Percentiles rank a stretch among this genome's conserved stretches.
phyloP scores from a whole-genome alignment of 1,284 basidiomycete genomes.

The Melampsora medusae region DNA sequence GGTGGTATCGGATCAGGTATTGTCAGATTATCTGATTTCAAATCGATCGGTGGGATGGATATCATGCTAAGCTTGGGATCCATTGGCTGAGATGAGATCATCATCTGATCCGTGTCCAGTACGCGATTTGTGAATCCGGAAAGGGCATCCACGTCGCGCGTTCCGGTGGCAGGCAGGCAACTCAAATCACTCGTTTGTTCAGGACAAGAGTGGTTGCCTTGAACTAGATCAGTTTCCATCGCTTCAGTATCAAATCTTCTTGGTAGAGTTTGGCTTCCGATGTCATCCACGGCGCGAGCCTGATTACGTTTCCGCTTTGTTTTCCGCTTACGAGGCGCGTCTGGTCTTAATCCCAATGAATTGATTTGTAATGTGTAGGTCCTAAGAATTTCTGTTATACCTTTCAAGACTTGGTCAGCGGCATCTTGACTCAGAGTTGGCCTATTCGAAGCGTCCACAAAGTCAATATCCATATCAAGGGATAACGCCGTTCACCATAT shows the following conservation, averaged over 20 bases:
- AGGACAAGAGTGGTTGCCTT: no score
- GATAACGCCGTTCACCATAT: background rate
- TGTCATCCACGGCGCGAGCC: background rate
- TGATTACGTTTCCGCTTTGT: background rate
- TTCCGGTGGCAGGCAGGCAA: no score
- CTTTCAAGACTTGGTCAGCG: background rate
- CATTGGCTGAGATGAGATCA: background rate
- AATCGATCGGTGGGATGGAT: background rate
- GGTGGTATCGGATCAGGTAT: conserved; percentile 10
- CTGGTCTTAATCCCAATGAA: background rate
- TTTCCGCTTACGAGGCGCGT: background rate
- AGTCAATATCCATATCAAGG: background rate
- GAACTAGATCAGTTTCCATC: no score
- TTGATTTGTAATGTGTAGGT: background rate
- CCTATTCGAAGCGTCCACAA: background rate
- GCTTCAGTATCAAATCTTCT: no score
- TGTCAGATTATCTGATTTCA: background rate
- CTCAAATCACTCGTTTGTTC: no score
- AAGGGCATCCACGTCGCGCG: no score
- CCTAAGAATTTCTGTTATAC: background rate
- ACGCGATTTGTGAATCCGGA: background rate
- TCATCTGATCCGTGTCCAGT: background rate
- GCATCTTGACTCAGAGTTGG: background rate
- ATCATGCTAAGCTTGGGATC: background rate
- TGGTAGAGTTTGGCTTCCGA: background rate